Evolutionary conservation across 108 stramenopile species (phyloP).

Genomic region (Phaeodactylum tricornutum): DNA sequence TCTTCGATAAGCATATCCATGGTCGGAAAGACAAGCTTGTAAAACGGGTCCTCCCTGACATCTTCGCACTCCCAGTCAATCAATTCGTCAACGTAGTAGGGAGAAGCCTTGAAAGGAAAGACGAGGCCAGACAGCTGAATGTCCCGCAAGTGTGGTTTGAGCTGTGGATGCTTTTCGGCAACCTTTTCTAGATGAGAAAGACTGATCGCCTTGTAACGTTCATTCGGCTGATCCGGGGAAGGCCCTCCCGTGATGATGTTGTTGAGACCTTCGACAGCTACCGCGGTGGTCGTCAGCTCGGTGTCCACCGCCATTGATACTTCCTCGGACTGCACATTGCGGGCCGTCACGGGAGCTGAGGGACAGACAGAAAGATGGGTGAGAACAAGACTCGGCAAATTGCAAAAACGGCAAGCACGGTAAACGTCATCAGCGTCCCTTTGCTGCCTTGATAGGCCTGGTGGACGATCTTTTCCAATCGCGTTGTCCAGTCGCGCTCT

Average conservation of each 20-base stretch:
- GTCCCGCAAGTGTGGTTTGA: conserved; percentile 27
- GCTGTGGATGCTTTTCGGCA: conserved; percentile 29
- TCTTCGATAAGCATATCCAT: conserved; percentile 32
- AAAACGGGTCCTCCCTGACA: conserved; percentile 36
- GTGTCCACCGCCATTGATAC: too few species aligned
- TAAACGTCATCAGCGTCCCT: too few species aligned
- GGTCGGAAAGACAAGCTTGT: conserved; percentile 38
- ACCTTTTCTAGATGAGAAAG: conserved; percentile 32
- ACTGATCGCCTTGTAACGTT: conserved; percentile 42
- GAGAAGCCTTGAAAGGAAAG: conserved; percentile 49
- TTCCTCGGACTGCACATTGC: too few species aligned
- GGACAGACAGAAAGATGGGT: too few species aligned
- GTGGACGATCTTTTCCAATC: too few species aligned
- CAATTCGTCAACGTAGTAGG: conserved; percentile 41
- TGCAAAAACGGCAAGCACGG: too few species aligned
- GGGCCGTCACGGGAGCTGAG: too few species aligned
- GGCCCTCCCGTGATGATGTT: conserved; percentile 24
- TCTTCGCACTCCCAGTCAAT: conserved; percentile 41
- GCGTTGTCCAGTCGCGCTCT: too few species aligned
- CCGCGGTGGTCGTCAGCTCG: conserved; percentile 12
- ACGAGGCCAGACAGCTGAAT: conserved; percentile 31
- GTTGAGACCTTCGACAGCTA: conserved; percentile 21
- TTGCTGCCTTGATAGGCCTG: too few species aligned
- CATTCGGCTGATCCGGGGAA: conserved; percentile 19
- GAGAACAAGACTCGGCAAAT: too few species aligned